Evolutionary conservation across 1,284 basidiomycete genomes (phyloP), one percentile per base, ranked within the genome.

Genomic region (Coniferiporia sulphurascens): DNA sequence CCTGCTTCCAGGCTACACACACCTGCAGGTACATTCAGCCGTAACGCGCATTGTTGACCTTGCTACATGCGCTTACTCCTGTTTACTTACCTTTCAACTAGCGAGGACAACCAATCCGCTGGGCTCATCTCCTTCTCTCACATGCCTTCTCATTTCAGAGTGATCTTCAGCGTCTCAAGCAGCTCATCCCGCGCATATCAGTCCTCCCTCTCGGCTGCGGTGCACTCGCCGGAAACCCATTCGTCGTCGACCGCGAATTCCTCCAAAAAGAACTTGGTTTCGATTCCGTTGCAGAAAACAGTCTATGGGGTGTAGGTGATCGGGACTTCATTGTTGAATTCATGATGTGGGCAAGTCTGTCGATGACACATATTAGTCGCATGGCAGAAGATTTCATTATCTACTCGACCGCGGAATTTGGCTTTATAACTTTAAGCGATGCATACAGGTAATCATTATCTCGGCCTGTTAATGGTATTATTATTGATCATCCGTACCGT

Each of bases 251-350:
- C 72, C 86, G 95, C 49, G 91, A 94, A 66, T 93, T 95, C 67
- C 83, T 98, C 48, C 87, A 87, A 3, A 78, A 81, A 64, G 91
- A 96, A 69, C 87, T 97, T 17, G 91, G 89, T 1, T 97, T 98
- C 74, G 73, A 80, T 61, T 86, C 84, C 17, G 76, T 97, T 48
- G 89, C 92, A 1, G 93, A 95, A 74, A 98, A 98, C 76, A 95
- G 93, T 69, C 81, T 98, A 74, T 93, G 91, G 83, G 94, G 93
- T 56, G 95, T 98, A 48, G 90, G 92, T 41, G 96, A 99, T 74
- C 89, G 96, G 52, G 96, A 99, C 76, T 99, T 99, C 71, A 86
- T 98, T 66, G 90, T 91, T 67, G 96, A 99, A 73, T 98, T 95
- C 75, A 76, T 98, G 75, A 96, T 96, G 88, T 98, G 95, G 93